Conservation (phyloP, 2,329 filamentous ascomycete species). For the Sporothrix luriei region DNA sequence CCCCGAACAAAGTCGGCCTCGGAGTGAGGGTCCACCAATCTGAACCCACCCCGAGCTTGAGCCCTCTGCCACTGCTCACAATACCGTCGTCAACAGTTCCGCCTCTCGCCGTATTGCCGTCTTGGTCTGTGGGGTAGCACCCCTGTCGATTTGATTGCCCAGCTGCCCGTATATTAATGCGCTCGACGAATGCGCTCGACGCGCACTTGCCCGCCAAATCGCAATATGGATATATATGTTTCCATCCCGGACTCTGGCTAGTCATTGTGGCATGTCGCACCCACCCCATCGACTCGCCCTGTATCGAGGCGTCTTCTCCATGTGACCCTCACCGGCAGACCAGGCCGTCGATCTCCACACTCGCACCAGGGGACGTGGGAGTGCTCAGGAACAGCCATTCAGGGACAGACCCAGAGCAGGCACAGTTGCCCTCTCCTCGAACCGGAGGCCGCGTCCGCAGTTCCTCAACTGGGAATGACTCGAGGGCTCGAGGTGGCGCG, state of each 20-base stretch:
- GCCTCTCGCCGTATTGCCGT: not conserved
- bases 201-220: not conserved
- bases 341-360: constrained; percentile 16
- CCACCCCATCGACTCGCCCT: not conserved
- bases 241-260: constrained; percentile 9
- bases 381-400: not conserved
- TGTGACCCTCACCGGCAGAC: constrained; percentile 1
- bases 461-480: constrained; percentile 16
- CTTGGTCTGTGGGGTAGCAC: constrained; percentile 2
- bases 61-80: not conserved
- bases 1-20: too few relatives aligned
- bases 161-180: not conserved
- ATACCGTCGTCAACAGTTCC: not conserved
- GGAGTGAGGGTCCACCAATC: too few relatives aligned
- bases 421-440: not conserved
- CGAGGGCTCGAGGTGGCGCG: constrained; percentile 3
- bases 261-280: not conserved
- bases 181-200: not conserved
- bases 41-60: too few relatives aligned
- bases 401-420: not conserved
- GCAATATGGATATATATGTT: constrained; percentile 29
- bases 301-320: too few relatives aligned
- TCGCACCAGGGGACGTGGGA: not conserved
- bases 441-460: constrained; percentile 14
- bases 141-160: not conserved